Conservation (phyloP, 768 basidiomycete species). For the Suillus subluteus region DNA sequence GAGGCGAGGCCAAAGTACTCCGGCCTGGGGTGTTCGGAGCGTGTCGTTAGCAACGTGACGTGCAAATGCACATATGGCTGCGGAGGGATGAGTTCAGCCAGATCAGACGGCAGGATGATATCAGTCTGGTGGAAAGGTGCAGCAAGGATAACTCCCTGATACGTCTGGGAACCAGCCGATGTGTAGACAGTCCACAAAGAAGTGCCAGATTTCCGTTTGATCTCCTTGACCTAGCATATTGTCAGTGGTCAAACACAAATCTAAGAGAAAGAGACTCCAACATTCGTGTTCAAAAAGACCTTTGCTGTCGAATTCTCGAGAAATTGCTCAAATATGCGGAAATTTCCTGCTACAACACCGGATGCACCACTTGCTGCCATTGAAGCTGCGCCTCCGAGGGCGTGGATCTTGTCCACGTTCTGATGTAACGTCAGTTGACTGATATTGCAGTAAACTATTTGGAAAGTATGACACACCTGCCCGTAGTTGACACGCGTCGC, state of each 20-base stretch:
- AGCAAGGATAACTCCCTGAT: constrained; percentile 82
- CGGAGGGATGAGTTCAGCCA: constrained; percentile 57
- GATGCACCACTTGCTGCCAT: constrained; percentile 74
- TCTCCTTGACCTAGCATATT: constrained; percentile 51
- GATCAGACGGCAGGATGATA: constrained; percentile 53
- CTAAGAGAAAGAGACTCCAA: constrained; percentile 33
- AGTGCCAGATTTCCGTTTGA: constrained; percentile 48
- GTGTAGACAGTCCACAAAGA: constrained; percentile 59
- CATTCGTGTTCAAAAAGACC: constrained; percentile 71
- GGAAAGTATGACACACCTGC: constrained; percentile 47
- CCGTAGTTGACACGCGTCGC: constrained; percentile 86
- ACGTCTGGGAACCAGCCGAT: constrained; percentile 49
- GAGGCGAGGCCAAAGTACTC: constrained; percentile 67
- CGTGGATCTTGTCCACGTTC: constrained; percentile 76
- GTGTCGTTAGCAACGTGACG: constrained; percentile 88
- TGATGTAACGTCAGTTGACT: constrained; percentile 29
- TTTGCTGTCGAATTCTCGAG: constrained; percentile 69
- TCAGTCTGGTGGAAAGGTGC: constrained; percentile 78
- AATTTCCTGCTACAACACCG: constrained; percentile 79
- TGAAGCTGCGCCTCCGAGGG: constrained; percentile 68
- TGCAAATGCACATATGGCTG: constrained; percentile 85
- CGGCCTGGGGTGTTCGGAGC: constrained; percentile 58
- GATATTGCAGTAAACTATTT: constrained; percentile 2
- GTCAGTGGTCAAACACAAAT: background rate
- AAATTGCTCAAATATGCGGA: constrained; percentile 83